Conservation (phyloP, 352 stramenopile genomes). For the Phytophthora palmivora region DNA sequence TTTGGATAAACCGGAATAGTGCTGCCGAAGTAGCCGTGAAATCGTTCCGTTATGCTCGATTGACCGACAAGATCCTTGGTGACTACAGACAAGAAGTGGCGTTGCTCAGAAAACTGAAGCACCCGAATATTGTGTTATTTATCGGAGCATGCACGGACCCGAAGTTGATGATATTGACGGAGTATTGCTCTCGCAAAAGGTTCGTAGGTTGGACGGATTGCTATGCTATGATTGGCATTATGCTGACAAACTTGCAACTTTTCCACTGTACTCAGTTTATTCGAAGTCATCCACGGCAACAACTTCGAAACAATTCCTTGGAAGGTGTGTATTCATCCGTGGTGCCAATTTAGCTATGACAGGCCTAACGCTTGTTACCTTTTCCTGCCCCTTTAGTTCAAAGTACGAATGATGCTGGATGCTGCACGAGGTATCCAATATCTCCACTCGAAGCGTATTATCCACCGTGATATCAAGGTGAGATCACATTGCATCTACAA, state of each 20-base stretch:
- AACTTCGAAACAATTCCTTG: slow-evolving; percentile 91
- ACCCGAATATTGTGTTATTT: slow-evolving; percentile 92
- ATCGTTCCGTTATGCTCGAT: slow-evolving; percentile 85
- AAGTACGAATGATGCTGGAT: slow-evolving; percentile 92
- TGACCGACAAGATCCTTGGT: slow-evolving; percentile 89
- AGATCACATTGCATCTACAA: not conserved
- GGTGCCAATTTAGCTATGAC: not conserved
- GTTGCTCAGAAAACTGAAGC: slow-evolving; percentile 87
- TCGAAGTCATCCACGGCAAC: slow-evolving; percentile 90
- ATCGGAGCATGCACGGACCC: slow-evolving; percentile 90
- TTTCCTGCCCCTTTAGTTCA: slow-evolving; percentile 61
- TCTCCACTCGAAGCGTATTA: slow-evolving; percentile 87
- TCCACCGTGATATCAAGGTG: slow-evolving; percentile 92
- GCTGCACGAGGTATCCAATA: slow-evolving; percentile 90
- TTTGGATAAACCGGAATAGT: slow-evolving; percentile 88
- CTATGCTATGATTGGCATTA: not conserved
- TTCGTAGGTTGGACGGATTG: slow-evolving; percentile 26
- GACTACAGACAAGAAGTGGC: slow-evolving; percentile 90
- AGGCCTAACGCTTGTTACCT: slow-evolving; percentile 4
- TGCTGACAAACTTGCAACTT: not conserved
- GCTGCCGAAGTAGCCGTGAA: slow-evolving; percentile 89
- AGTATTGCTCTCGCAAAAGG: slow-evolving; percentile 92
- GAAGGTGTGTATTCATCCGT: slow-evolving; percentile 59
- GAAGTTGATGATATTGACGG: slow-evolving; percentile 90
- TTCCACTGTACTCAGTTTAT: slow-evolving; percentile 57